These are phyloP conservation scores for Esteya vermicola DNA, from an alignment of 2,329 filamentous ascomycete species.

Conservation along the genomic window DNA sequence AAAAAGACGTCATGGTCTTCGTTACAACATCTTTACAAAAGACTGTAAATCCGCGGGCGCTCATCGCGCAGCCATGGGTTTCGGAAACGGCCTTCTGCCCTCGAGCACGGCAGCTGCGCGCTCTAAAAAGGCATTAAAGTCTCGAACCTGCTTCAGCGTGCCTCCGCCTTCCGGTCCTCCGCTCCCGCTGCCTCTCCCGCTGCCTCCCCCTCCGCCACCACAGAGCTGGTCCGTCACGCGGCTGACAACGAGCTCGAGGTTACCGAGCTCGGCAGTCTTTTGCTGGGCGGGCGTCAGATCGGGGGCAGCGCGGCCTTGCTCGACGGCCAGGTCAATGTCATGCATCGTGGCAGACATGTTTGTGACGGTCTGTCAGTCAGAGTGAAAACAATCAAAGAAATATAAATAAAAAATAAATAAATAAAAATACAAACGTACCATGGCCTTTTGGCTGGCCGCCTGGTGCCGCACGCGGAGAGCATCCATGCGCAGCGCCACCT, in stretches of 20 bases:
- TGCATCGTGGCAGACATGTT: slow-evolving; percentile 44
- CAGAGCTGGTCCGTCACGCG: slow-evolving; percentile 39
- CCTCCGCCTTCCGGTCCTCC: slow-evolving; percentile 22
- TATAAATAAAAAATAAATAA: not conserved
- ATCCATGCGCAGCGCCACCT: slow-evolving; percentile 49
- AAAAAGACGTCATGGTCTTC: not conserved
- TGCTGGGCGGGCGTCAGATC: slow-evolving; percentile 28
- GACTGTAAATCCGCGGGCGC: too few relatives aligned
- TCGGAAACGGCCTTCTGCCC: slow-evolving; percentile 5
- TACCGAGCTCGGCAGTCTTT: slow-evolving; percentile 36
- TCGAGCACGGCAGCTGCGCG: slow-evolving; percentile 44
- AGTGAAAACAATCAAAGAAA: not conserved
- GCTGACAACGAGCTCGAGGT: slow-evolving; percentile 43
- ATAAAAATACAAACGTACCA: slow-evolving; percentile 24
- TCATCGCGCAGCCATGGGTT: not conserved
- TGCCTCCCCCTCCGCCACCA: too few relatives aligned
- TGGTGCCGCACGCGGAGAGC: slow-evolving; percentile 47
- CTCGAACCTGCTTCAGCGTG: slow-evolving; percentile 38
- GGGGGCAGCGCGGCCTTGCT: slow-evolving; percentile 27
- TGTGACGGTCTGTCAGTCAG: slow-evolving; percentile 25
- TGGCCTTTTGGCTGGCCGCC: slow-evolving; percentile 32
- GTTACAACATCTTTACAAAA: too few relatives aligned
- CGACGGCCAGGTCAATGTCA: slow-evolving; percentile 43
- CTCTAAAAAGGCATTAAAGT: slow-evolving; percentile 51
- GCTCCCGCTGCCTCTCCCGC: too few relatives aligned